Evolutionary conservation across 768 basidiomycete species (phyloP).

Genomic region (Mycena rosella): DNA sequence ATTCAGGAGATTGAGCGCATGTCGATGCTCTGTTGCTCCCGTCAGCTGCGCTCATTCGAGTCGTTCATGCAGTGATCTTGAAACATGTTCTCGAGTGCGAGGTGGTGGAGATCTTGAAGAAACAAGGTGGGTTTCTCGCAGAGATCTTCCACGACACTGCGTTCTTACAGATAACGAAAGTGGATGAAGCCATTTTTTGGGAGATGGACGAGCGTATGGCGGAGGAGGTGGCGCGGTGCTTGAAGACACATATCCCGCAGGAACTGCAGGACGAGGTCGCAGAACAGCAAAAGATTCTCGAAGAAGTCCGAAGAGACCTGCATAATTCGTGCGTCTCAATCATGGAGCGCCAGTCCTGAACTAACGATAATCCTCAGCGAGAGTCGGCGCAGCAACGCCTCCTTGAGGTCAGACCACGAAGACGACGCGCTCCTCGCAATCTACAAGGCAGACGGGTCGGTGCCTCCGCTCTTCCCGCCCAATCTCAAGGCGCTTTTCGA

Average conservation of each 20-base stretch:
- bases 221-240: constrained; percentile 61
- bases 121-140: constrained; percentile 51
- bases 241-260: constrained; percentile 61
- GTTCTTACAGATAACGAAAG: constrained; percentile 43
- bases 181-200: constrained; percentile 60
- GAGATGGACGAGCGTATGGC: constrained; percentile 65
- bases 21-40: constrained; percentile 16
- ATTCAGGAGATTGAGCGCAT: constrained; percentile 64
- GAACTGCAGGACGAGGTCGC: constrained; percentile 63
- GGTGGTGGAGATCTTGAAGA: constrained; percentile 58
- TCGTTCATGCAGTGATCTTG: constrained; percentile 55
- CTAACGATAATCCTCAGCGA: constrained; percentile 54
- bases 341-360: neutral
- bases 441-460: constrained; percentile 59
- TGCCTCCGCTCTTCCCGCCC: constrained; percentile 64
- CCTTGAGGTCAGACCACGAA: constrained; percentile 56
- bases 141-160: too few species aligned
- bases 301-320: constrained; percentile 58
- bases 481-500: constrained; percentile 64
- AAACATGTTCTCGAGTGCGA: constrained; percentile 59
- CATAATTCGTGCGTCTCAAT: constrained; percentile 68
- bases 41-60: neutral
- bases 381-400: constrained; percentile 66
- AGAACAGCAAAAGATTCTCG: constrained; percentile 58
- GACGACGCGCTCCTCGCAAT: constrained; percentile 61